Percentiles rank a stretch among this genome's conserved stretches.
phyloP scores from a whole-genome alignment of 768 basidiomycete species.

The Lactifluus rugatus region DNA sequence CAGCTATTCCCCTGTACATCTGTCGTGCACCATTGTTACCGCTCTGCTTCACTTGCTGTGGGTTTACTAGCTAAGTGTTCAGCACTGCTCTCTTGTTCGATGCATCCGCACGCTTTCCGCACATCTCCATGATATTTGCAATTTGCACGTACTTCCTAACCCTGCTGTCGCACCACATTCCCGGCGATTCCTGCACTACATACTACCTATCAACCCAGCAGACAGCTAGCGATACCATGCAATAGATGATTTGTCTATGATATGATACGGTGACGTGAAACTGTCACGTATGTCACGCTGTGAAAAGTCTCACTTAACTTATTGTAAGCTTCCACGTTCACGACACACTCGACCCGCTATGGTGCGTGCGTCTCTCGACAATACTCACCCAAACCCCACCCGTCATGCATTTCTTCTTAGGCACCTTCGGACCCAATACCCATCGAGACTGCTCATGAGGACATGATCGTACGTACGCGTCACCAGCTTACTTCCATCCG shows the following conservation, averaged over 20 bases:
- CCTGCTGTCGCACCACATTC: conserved; percentile 4
- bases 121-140: conserved; percentile 9
- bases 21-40: conserved; percentile 9
- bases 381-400: background rate
- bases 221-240: conserved; percentile 12
- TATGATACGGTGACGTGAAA: no score
- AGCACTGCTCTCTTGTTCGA: conserved; percentile 3
- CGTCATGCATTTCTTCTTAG: background rate
- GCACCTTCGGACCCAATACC: conserved; percentile 54
- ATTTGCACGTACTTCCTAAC: background rate
- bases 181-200: conserved; percentile 13
- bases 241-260: conserved; percentile 26
- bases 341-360: background rate
- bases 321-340: no score
- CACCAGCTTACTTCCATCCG: background rate
- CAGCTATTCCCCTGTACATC: background rate
- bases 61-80: conserved; percentile 9
- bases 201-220: conserved; percentile 6
- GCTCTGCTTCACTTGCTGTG: conserved; percentile 10
- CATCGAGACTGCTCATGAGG: conserved; percentile 94
- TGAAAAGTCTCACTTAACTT: no score
- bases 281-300: no score
- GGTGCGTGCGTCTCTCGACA: conserved; percentile 6
- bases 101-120: background rate
- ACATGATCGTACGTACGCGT: conserved; percentile 90